phyloP scores from a whole-genome alignment of 2,329 filamentous ascomycete genomes.

The Rhinocladiella mackenziei region DNA sequence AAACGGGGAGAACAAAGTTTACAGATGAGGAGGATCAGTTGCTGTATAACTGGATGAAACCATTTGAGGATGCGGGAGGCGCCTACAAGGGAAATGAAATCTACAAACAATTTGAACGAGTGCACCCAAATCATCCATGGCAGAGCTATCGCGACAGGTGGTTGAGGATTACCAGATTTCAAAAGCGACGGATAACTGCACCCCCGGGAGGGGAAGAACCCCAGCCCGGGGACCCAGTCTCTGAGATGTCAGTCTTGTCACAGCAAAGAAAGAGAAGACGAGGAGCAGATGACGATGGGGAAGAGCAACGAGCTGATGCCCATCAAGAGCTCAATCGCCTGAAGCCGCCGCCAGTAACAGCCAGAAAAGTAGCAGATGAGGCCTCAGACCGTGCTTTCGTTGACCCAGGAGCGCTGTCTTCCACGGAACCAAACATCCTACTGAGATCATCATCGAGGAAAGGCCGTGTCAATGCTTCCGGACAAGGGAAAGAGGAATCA shows the following conservation, averaged over 20 bases:
- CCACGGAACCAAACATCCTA: neutral
- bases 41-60: constrained; percentile 44
- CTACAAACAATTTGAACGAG: constrained; percentile 42
- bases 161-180: constrained; percentile 36
- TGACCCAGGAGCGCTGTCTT: too few relatives aligned
- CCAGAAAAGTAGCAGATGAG: too few relatives aligned
- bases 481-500: too few relatives aligned
- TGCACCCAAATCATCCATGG: constrained; percentile 42
- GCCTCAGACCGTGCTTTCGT: too few relatives aligned
- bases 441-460: too few relatives aligned
- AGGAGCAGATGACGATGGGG: constrained; percentile 9
- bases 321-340: neutral
- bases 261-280: constrained; percentile 8
- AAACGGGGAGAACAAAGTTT: constrained; percentile 35
- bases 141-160: constrained; percentile 50
- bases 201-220: neutral
- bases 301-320: neutral
- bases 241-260: neutral
- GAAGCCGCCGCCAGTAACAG: neutral
- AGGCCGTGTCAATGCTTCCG: too few relatives aligned
- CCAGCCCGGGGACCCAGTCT: neutral
- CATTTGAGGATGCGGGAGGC: constrained; percentile 34
- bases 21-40: constrained; percentile 44
- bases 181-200: constrained; percentile 17
- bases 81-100: constrained; percentile 41